phyloP scores from a whole-genome alignment of 2,329 filamentous ascomycete species.

The Nannizzia gypsea region DNA sequence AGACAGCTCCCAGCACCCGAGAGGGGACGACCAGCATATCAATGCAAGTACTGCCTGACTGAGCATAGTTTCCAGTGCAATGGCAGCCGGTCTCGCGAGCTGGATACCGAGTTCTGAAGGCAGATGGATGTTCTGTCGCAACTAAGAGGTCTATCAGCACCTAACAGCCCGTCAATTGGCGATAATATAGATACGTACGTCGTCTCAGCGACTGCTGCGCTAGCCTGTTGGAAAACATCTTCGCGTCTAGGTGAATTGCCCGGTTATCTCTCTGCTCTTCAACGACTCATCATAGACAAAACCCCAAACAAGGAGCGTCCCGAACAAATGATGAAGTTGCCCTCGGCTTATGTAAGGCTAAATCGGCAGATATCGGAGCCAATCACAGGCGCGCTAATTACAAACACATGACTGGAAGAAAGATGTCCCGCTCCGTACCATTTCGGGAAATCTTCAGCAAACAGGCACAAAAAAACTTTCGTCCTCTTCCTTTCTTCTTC shows the following conservation, averaged over 20 bases:
- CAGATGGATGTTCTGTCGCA: constrained; percentile 34
- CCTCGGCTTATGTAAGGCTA: constrained; percentile 33
- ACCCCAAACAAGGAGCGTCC: constrained; percentile 1
- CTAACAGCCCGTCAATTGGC: neutral
- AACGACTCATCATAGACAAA: neutral
- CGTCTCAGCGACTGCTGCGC: constrained; percentile 38
- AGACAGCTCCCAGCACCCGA: neutral
- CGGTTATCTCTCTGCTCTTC: neutral
- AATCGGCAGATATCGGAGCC: constrained; percentile 15
- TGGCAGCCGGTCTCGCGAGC: constrained; percentile 33
- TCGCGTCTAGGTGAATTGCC: constrained; percentile 14
- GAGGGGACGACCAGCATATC: too few species aligned
- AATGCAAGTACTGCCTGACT: constrained; percentile 27
- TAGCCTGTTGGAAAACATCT: constrained; percentile 39
- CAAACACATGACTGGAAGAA: constrained; percentile 25
- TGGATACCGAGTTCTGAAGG: constrained; percentile 32
- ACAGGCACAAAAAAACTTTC: constrained; percentile 5
- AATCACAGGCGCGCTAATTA: constrained; percentile 26
- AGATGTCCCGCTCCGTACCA: constrained; percentile 20
- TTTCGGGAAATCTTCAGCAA: constrained; percentile 7
- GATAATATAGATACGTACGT: constrained; percentile 27
- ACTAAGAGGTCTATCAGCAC: constrained; percentile 27
- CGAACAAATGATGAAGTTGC: neutral
- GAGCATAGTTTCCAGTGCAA: constrained; percentile 33
- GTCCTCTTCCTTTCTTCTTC: constrained; percentile 18